Conservation (phyloP, 1,139 yeast genomes). For the Geotrichum fermentans region DNA sequence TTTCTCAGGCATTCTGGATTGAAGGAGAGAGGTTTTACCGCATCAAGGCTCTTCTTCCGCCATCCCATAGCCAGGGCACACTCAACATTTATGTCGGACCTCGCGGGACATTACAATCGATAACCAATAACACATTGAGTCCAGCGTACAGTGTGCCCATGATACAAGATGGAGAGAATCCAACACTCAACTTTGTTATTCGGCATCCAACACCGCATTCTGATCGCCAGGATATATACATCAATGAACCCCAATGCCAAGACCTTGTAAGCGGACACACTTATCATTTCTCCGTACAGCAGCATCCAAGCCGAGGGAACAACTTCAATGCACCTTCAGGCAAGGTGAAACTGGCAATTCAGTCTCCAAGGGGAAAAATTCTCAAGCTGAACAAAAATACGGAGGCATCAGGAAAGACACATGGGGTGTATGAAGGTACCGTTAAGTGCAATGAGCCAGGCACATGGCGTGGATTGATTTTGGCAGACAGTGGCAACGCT, state of each 20-base stretch:
- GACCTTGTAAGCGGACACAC: constrained; percentile 53
- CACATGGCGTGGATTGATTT: constrained; percentile 74
- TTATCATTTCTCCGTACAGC: constrained; percentile 47
- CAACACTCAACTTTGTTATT: constrained; percentile 17
- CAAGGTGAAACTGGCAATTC: constrained; percentile 54
- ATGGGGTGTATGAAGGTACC: constrained; percentile 16
- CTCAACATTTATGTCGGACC: constrained; percentile 71
- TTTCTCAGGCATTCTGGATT: constrained; percentile 74
- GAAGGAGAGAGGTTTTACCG: constrained; percentile 59
- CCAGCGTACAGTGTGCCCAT: constrained; percentile 74
- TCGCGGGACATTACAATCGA: constrained; percentile 56
- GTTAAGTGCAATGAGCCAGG: constrained; percentile 42
- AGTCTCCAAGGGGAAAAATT: constrained; percentile 79
- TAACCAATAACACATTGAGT: constrained; percentile 56
- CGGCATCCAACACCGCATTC: constrained; percentile 22
- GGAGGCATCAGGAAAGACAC: constrained; percentile 6
- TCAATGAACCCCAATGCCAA: constrained; percentile 77
- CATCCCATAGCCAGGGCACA: constrained; percentile 60
- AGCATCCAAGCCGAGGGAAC: constrained; percentile 23
- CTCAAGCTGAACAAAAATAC: constrained; percentile 48
- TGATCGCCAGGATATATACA: constrained; percentile 61
- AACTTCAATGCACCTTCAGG: not conserved
- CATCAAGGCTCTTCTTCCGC: constrained; percentile 77
- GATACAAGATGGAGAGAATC: constrained; percentile 61
- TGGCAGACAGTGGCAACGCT: constrained; percentile 72